Evolutionary conservation across 352 stramenopile genomes (phyloP).

Genomic region (Elongisporangium anandrum): DNA sequence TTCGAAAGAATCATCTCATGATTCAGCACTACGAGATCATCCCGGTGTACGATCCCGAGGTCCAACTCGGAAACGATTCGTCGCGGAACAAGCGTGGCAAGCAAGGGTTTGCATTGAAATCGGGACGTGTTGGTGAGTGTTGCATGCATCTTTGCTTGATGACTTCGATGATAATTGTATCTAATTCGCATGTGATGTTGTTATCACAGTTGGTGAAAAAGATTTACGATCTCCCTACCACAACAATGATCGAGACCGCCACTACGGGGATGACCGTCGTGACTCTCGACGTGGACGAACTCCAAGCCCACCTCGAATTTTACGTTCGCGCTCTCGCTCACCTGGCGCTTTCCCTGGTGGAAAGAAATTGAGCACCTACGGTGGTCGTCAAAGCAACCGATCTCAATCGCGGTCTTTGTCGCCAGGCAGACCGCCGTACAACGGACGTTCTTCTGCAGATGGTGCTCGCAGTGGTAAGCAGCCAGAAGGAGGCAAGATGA

Average conservation of each 20-base stretch:
- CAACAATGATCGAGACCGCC: neutral
- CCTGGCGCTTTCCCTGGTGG: neutral
- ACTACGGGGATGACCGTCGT: neutral
- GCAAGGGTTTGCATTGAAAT: slow-evolving; percentile 51
- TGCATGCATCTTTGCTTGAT: neutral
- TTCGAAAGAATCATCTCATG: slow-evolving; percentile 38
- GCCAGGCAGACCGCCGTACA: slow-evolving; percentile 2
- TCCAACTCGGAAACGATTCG: slow-evolving; percentile 49
- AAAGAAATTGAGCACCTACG: neutral
- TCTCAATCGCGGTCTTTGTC: slow-evolving; percentile 26
- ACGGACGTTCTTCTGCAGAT: neutral
- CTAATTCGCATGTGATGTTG: neutral
- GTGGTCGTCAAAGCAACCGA: slow-evolving; percentile 9
- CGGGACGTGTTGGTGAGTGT: slow-evolving; percentile 43
- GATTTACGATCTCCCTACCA: neutral
- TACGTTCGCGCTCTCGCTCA: neutral
- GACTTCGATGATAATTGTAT: neutral
- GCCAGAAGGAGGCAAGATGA: neutral
- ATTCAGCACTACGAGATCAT: slow-evolving; percentile 54
- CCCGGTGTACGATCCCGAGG: slow-evolving; percentile 63
- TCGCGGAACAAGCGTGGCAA: slow-evolving; percentile 28
- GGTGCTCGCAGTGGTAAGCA: neutral
- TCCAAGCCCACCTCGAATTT: neutral
- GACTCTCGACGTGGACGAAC: neutral
- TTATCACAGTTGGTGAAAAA: neutral